phyloP scores from a whole-genome alignment of 1,284 basidiomycete genomes.

The Cystobasidium slooffiae region DNA sequence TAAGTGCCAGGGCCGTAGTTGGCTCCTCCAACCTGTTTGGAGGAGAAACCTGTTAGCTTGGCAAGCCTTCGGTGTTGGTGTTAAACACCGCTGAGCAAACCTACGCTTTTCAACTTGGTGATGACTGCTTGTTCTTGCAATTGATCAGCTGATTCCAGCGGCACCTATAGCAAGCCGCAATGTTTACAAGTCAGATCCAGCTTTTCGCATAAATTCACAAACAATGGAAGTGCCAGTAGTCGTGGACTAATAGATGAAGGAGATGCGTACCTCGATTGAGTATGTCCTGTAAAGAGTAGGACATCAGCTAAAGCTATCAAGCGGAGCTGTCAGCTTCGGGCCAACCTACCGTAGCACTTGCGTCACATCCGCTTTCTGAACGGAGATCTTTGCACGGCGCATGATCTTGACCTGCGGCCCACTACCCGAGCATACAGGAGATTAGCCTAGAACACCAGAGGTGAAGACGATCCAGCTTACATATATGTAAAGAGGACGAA shows the following conservation, averaged over 20 bases:
- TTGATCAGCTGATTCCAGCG: constrained; percentile 33
- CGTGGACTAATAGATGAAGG: too few species aligned
- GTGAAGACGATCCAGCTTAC: not conserved
- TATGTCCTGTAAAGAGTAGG: constrained; percentile 15
- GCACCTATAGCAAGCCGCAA: constrained; percentile 5
- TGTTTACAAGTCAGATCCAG: too few species aligned
- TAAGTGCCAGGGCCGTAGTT: constrained; percentile 39
- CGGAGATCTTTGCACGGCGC: constrained; percentile 39
- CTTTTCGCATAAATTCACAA: too few species aligned
- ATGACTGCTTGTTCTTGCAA: constrained; percentile 34
- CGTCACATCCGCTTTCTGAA: constrained; percentile 40
- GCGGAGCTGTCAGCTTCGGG: not conserved
- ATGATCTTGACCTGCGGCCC: constrained; percentile 44
- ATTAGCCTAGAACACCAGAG: not conserved
- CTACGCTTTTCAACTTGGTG: constrained; percentile 20
- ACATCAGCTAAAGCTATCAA: not conserved
- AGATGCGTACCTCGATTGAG: constrained; percentile 34
- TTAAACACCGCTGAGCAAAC: not conserved
- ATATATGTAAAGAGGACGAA: constrained; percentile 40
- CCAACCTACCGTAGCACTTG: constrained; percentile 28
- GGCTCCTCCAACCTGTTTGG: constrained; percentile 33
- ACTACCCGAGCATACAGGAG: not conserved
- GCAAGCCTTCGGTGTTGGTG: not conserved
- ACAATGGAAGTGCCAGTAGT: too few species aligned
- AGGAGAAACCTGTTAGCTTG: not conserved